A percentile compares a stretch with the other conserved stretches of the same genome.
Evolutionary conservation across 129 eudicot genomes (phyloP).

Genomic region (Chrysanthemum makinoi): DNA sequence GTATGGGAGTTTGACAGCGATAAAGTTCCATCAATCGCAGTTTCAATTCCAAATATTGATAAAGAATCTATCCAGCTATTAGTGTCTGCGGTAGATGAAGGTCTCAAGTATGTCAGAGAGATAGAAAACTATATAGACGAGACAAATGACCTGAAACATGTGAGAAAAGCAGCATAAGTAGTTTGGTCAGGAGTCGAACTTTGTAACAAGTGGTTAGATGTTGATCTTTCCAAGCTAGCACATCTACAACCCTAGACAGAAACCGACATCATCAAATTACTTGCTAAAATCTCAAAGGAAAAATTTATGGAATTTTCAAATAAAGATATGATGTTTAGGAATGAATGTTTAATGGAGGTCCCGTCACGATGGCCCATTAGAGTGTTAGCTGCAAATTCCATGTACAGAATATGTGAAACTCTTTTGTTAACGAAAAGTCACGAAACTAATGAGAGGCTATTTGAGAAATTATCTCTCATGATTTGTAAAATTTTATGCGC

Average conservation of each 20-base stretch:
- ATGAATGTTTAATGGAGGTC: slow-evolving; percentile 38
- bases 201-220: slow-evolving; percentile 55
- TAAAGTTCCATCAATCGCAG: slow-evolving; percentile 49
- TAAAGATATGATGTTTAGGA: slow-evolving; percentile 20
- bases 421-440: slow-evolving; percentile 25
- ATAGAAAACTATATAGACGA: slow-evolving; percentile 40
- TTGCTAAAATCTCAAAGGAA: slow-evolving; percentile 41
- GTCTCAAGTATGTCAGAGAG: slow-evolving; percentile 44
- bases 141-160: slow-evolving; percentile 32
- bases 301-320: slow-evolving; percentile 37
- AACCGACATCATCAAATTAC: slow-evolving; percentile 33
- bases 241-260: slow-evolving; percentile 28
- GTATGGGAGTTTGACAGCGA: slow-evolving; percentile 49
- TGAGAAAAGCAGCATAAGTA: slow-evolving; percentile 56
- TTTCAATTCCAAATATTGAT: slow-evolving; percentile 44
- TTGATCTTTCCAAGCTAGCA: slow-evolving; percentile 47
- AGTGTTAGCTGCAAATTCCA: slow-evolving; percentile 62
- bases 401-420: slow-evolving; percentile 69
- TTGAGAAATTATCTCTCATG: slow-evolving; percentile 41
- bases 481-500: slow-evolving; percentile 55
- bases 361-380: slow-evolving; percentile 61
- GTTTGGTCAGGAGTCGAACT: slow-evolving; percentile 70
- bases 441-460: slow-evolving; percentile 28
- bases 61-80: slow-evolving; percentile 33
- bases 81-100: slow-evolving; percentile 46